Base-by-base conservation (phyloP, 768 basidiomycete genomes). In the Termitomyces sp. region DNA sequence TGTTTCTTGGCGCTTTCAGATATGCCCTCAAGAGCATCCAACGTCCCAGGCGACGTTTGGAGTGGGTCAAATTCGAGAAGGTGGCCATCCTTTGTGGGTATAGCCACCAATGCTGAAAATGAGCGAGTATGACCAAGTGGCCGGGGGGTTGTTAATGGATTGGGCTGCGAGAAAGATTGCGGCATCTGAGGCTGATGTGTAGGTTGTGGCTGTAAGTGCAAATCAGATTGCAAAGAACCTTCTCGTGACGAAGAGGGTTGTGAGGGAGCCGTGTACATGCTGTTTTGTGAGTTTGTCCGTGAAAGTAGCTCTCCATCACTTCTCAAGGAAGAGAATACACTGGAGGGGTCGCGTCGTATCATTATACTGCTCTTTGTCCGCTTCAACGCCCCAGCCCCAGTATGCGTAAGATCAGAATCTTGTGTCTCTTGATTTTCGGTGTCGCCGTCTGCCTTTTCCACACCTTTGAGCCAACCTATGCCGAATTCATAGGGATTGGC, bases 61-160 rank as follows among this genome's bases (percentile, higher is more conserved):
- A 95, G 72, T 9, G 93, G 92, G 60, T 96, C 88, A 63, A 96
- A 94, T 66, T 87, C 85, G 23, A 96, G 76, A n/a, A 88, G 68
- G 60, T 88, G 84, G 0, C 93, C 93, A 60, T 93, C 90, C 38
- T 78, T 82, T 0, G 86, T 91, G 5, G 89, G 84, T n/a, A 94
- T 85, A 1, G 87, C 83, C 12, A 91, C 84, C 31, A 89, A 70
- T 2, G 86, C 86, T 5, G 82, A 79, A 56, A 78, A 69, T 33
- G 76, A 67, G 54, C 70, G 66, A 23, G 70, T 60, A 61, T 69
- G 70, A 56, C 63, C 59, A 36, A 58, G 60, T 47, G 68, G 79
- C 56, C 61, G 73, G 15, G 72, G 77, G 45, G 73, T 73, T 47
- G 69, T 59, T 25, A 68, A 60, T 52, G 59, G 59, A 56, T 58